Base-by-base conservation (phyloP, 1,284 basidiomycete genomes). In the Veloboletus limbatus region DNA sequence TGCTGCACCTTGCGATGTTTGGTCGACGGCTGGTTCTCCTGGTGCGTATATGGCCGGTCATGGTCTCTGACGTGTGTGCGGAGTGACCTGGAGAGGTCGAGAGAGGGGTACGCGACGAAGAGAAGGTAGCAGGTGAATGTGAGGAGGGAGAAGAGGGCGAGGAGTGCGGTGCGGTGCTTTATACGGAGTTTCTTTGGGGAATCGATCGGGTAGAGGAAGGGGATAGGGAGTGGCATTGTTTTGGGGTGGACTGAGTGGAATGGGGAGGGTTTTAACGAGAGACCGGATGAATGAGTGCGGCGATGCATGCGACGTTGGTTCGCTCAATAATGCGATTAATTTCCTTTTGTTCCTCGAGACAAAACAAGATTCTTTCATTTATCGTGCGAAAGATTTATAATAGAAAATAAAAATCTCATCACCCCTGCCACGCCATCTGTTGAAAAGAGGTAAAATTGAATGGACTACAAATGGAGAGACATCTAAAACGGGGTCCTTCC, bases 111-210 rank as follows among this genome's bases (percentile, higher is more conserved):
- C 20, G 75, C 71, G 45, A 75, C 55, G 56, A 81, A 69, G 54
- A 81, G 68, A 46, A 83, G 64, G 65, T 77, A 84, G 46, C 69
- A 69, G 37, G 76, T 72, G 50, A 84, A 63, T 36, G 69, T 58
- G 48, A 78, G 42, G 53, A 84, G 70, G 47, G 69, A 59, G 56
- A 77, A 47, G 54, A 83, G 70, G 13, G 76, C 77, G 54, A 82
- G 48, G 52, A 81, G 65, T 0, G 77, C 75, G 1, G 77, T 74
- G 45, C 77, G 71, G 28, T 76, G 69, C 43, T 68, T 71, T 4
- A 52, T 14, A 3, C 60, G 51, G 6, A 49, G 26, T n/a, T 64
- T 63, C 6, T 35, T 65, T 36, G 59, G 43, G 40, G 34, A 60
- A 55, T 43, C 60, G 59, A 42, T 63, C 45, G 31, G 57, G 30